These are phyloP conservation scores for Neoboletus subvelutipes DNA, from an alignment of 768 basidiomycete species.

Conservation along the genomic window DNA sequence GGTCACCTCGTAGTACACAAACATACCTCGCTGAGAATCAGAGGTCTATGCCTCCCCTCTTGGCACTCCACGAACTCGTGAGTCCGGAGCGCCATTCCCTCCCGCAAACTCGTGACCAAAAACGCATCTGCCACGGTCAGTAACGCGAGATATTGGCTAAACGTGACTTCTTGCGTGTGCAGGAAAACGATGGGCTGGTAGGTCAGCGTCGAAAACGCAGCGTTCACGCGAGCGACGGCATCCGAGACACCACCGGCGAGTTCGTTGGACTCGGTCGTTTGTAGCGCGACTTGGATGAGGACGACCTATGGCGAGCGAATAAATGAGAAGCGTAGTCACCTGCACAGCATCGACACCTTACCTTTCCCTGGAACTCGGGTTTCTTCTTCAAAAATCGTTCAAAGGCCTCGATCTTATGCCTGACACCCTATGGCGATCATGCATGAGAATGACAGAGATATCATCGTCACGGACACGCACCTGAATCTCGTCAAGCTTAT, in stretches of 20 bases:
- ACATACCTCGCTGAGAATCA: constrained; percentile 76
- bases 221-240: constrained; percentile 74
- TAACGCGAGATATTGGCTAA: constrained; percentile 81
- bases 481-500: constrained; percentile 87
- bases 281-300: constrained; percentile 84
- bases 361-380: constrained; percentile 79
- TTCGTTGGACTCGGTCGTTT: constrained; percentile 78
- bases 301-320: constrained; percentile 48
- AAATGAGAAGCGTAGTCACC: background rate
- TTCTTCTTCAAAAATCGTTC: constrained; percentile 77
- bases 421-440: constrained; percentile 51
- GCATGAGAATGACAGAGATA: background rate
- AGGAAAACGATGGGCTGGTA: constrained; percentile 88
- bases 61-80: constrained; percentile 89
- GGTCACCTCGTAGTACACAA: background rate
- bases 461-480: constrained; percentile 24
- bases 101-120: constrained; percentile 77
- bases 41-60: constrained; percentile 60
- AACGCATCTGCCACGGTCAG: constrained; percentile 84
- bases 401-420: constrained; percentile 82
- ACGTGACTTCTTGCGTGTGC: constrained; percentile 81
- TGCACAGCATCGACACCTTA: constrained; percentile 18
- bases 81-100: constrained; percentile 82
- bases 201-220: constrained; percentile 78
- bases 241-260: constrained; percentile 72